Base-by-base conservation (phyloP, 1,284 basidiomycete species). In the Cystobasidiaceae sp. region DNA sequence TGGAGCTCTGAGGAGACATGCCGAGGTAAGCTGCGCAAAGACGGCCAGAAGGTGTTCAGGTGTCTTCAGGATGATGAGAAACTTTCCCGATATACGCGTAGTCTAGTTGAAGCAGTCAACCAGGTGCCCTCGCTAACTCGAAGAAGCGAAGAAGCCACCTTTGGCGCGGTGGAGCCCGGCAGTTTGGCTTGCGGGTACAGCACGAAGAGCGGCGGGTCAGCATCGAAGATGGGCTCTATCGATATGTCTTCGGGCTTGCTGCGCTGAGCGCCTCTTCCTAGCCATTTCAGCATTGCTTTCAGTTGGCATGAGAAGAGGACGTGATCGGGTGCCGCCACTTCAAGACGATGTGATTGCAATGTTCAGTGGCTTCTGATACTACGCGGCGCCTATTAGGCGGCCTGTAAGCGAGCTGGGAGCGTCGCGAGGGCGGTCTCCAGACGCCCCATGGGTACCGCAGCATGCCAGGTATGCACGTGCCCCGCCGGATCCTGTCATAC, bases 171-270 rank as follows among this genome's bases (percentile, higher is more conserved):
- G n/a, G 45, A 49, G 11, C 58, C 58, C 23, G 58, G 58, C 33
- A 39, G 25, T 41, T 49, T 39, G 13, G 58, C 58, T 30, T 48
- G 48, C 15, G 58, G 58, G 19, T 49, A 60, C 3, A 60, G 33
- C 27, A 49, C 34, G 48, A 49, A 60, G 32, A 60, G 58, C 2
- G 58, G 58, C 3, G 58, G 58, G 19, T 60, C 48, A 23, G 27
- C 44, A 19, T 60, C 58, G 46, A 60, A 60, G 5, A 50, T 49
- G 19, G 58, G 58, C 25, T 60, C 58, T 37, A 60, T 50, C 17
- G 45, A 34, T 8, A 49, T 41, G 25, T 60, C 43, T 39, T 56
- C 54, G 19, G 13, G 13, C 30, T 28, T 41, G 11, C 39, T 27
- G 13, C 45, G 41, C 1, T 41, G 28, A 43, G 41, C n/a, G 37